phyloP scores from a whole-genome alignment of 305 asterid genomes.

The Fraxinus sp. region DNA sequence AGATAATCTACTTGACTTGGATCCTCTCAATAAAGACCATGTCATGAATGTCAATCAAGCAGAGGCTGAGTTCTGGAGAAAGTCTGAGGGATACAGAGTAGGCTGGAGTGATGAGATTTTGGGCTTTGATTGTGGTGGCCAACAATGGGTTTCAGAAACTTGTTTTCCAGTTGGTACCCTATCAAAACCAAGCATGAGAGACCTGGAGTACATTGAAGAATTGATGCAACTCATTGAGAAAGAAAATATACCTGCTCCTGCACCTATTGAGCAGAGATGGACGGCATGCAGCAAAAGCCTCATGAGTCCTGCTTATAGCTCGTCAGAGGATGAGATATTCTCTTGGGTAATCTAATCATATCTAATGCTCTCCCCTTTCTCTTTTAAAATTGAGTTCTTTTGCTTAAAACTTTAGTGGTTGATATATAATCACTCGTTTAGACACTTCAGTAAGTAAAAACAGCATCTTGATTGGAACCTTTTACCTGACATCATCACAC shows the following conservation, averaged over 20 bases:
- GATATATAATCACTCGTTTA: neutral
- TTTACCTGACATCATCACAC: neutral
- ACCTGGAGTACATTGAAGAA: slow-evolving; percentile 77
- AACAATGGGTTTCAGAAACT: slow-evolving; percentile 95
- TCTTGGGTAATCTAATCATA: slow-evolving; percentile 64
- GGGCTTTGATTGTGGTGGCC: slow-evolving; percentile 98
- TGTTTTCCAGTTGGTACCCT: slow-evolving; percentile 94
- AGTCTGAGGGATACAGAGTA: slow-evolving; percentile 87
- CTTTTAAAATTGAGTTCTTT: neutral
- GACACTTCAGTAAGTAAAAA: neutral
- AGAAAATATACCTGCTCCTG: slow-evolving; percentile 88
- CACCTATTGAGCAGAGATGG: slow-evolving; percentile 99
- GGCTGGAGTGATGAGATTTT: slow-evolving; percentile 98
- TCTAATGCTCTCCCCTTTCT: neutral
- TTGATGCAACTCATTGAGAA: slow-evolving; percentile 64
- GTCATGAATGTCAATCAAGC: slow-evolving; percentile 71
- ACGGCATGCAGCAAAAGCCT: slow-evolving; percentile 75
- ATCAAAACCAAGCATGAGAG: slow-evolving; percentile 84
- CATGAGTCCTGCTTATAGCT: slow-evolving; percentile 96
- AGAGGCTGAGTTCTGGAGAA: slow-evolving; percentile 93
- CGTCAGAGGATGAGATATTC: slow-evolving; percentile 69
- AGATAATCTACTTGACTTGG: slow-evolving; percentile 82
- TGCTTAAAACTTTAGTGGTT: neutral
- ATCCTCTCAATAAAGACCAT: slow-evolving; percentile 85
- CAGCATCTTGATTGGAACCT: neutral